phyloP scores from a whole-genome alignment of 768 basidiomycete genomes.

The Boletus eberwhitei region DNA sequence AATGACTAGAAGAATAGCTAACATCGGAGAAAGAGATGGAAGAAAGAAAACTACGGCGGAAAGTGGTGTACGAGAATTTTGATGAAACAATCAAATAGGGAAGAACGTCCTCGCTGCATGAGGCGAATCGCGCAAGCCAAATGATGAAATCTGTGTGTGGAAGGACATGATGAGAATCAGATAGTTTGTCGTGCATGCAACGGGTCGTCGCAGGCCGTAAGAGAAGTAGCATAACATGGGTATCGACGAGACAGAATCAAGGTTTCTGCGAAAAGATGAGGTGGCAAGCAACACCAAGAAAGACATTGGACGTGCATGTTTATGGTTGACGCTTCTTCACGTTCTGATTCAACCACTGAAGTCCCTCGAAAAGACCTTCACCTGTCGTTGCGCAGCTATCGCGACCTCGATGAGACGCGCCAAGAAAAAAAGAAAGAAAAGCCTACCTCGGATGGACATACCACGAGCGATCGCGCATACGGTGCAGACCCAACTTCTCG shows the following conservation, averaged over 20 bases:
- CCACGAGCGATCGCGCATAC: slow-evolving; percentile 97
- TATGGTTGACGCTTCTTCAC: slow-evolving; percentile 89
- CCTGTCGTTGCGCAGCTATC: slow-evolving; percentile 91
- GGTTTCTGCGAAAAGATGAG: slow-evolving; percentile 23
- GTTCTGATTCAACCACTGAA: slow-evolving; percentile 97
- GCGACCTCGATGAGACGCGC: neutral
- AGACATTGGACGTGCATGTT: slow-evolving; percentile 24
- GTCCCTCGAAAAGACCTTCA: slow-evolving; percentile 94
- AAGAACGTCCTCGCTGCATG: slow-evolving; percentile 17
- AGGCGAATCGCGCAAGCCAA: slow-evolving; percentile 28
- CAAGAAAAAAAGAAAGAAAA: neutral
- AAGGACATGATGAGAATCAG: slow-evolving; percentile 30
- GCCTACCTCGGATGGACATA: slow-evolving; percentile 96
- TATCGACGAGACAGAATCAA: slow-evolving; percentile 25
- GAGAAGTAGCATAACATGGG: slow-evolving; percentile 34
- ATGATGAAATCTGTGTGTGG: slow-evolving; percentile 9
- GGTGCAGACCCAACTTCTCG: slow-evolving; percentile 90
- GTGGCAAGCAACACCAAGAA: slow-evolving; percentile 20
- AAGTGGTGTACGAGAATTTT: slow-evolving; percentile 11
- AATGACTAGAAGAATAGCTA: slow-evolving; percentile 13
- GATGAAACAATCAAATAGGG: slow-evolving; percentile 9
- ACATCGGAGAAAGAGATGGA: slow-evolving; percentile 12
- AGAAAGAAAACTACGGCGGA: slow-evolving; percentile 13
- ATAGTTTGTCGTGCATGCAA: slow-evolving; percentile 37
- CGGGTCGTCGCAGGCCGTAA: slow-evolving; percentile 34